phyloP scores from a whole-genome alignment of 208 protist species.

The Trypanosoma melophagium region DNA sequence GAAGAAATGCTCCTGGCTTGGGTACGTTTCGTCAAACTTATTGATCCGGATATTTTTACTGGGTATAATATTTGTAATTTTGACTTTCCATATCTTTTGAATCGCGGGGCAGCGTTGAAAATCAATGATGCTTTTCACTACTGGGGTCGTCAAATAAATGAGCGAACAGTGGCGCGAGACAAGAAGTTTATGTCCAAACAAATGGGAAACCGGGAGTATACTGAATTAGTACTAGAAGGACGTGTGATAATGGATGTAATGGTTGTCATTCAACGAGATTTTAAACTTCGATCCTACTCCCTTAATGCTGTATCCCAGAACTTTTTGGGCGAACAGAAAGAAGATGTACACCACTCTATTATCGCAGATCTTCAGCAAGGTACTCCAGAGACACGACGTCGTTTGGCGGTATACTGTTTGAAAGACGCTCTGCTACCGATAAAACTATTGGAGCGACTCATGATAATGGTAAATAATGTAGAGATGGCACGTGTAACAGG shows the following conservation, averaged over 20 bases:
- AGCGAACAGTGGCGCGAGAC: conserved; percentile 90
- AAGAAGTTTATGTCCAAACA: conserved; percentile 97
- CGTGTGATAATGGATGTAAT: conserved; percentile 98
- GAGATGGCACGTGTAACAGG: conserved; percentile 99
- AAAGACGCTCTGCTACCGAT: conserved; percentile 97
- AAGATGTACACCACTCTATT: conserved; percentile 99
- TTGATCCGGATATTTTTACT: conserved; percentile 96
- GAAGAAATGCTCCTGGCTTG: conserved; percentile 92
- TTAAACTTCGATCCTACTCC: conserved; percentile 99
- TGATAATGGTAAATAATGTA: conserved; percentile 98
- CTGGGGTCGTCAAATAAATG: conserved; percentile 89
- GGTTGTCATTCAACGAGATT: conserved; percentile 96
- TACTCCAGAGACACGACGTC: conserved; percentile 94
- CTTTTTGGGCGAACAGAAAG: conserved; percentile 99
- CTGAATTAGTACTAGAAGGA: conserved; percentile 96
- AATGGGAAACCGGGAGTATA: conserved; percentile 98
- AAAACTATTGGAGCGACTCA: conserved; percentile 98
- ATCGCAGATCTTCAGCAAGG: conserved; percentile 97
- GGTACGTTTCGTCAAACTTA: conserved; percentile 73
- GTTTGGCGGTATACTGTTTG: conserved; percentile 99
- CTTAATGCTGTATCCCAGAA: conserved; percentile 98
- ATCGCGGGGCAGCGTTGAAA: conserved; percentile 91
- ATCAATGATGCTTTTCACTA: conserved; percentile 87
- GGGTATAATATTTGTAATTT: conserved; percentile 99
- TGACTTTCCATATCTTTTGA: conserved; percentile 99